Percentiles rank a stretch among this genome's conserved stretches.
Evolutionary conservation across 192 early-diverging fungal genomes (phyloP).

Genomic region (Linderina pennispora): DNA sequence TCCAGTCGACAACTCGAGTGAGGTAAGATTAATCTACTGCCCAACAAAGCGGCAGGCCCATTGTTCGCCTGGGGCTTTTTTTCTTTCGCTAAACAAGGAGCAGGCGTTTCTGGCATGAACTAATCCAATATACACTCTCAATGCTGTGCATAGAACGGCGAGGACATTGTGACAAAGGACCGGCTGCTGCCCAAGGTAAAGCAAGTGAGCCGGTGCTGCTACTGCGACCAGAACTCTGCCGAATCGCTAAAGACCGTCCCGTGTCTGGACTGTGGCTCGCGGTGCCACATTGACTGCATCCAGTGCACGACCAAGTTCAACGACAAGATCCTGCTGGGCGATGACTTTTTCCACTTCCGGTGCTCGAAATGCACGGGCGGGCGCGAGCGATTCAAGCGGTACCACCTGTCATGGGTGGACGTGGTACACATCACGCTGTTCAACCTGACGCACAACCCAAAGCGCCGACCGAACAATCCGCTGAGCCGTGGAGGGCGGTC

Average conservation of each 20-base stretch:
- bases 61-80: not conserved
- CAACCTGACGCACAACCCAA: slow-evolving; percentile 51
- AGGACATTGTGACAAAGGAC: slow-evolving; percentile 44
- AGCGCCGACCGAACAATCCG: slow-evolving; percentile 14
- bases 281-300: slow-evolving; percentile 55
- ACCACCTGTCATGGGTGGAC: slow-evolving; percentile 57
- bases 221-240: slow-evolving; percentile 45
- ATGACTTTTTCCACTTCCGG: slow-evolving; percentile 62
- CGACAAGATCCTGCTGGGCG: slow-evolving; percentile 54
- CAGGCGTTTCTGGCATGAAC: not conserved
- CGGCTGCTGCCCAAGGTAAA: slow-evolving; percentile 44
- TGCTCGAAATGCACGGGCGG: slow-evolving; percentile 53
- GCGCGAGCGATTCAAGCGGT: slow-evolving; percentile 52
- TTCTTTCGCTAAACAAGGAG: not conserved
- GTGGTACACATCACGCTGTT: slow-evolving; percentile 63
- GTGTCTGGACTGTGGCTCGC: slow-evolving; percentile 43
- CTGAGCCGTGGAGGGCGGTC: slow-evolving; percentile 14
- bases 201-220: slow-evolving; percentile 46
- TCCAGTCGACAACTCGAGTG: slow-evolving; percentile 42
- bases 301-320: slow-evolving; percentile 48
- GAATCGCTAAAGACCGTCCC: slow-evolving; percentile 48
- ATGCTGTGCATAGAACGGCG: slow-evolving; percentile 20
- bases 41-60: no score
- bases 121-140: not conserved
- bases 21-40: no score